These are phyloP conservation scores for Leccinellum rugosiceps DNA, from an alignment of 768 basidiomycete species.

Conservation along the genomic window DNA sequence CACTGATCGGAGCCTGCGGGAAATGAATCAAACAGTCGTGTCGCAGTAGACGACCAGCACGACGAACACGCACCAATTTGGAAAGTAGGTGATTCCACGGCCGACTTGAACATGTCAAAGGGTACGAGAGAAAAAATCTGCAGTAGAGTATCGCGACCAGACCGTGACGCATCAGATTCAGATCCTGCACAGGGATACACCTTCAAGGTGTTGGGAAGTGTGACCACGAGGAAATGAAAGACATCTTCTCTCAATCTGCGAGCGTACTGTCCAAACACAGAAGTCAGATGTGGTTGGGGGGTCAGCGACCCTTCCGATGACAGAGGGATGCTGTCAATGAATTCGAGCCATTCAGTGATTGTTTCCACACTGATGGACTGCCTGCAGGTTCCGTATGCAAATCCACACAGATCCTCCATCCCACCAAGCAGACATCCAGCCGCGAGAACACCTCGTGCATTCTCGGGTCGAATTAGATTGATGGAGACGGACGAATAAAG, in stretches of 20 bases:
- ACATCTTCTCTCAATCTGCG: conserved; percentile 72
- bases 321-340: conserved; percentile 57
- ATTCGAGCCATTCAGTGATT: conserved; percentile 74
- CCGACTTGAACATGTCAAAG: conserved; percentile 84
- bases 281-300: conserved; percentile 47
- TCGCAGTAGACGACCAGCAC: conserved; percentile 6
- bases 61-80: conserved; percentile 58
- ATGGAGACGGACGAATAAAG: conserved; percentile 74
- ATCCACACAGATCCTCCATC: conserved; percentile 80
- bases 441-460: conserved; percentile 82
- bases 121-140: conserved; percentile 77
- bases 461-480: conserved; percentile 65
- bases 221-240: conserved; percentile 72
- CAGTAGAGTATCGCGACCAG: conserved; percentile 65
- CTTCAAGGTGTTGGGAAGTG: conserved; percentile 66
- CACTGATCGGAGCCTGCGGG: conserved; percentile 73
- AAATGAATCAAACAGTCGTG: conserved; percentile 10
- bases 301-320: conserved; percentile 43
- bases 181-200: conserved; percentile 42
- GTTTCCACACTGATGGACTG: conserved; percentile 74
- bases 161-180: conserved; percentile 35
- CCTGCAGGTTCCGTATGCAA: conserved; percentile 75
- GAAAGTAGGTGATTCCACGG: conserved; percentile 75
- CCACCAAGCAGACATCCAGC: conserved; percentile 83
- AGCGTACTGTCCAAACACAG: conserved; percentile 77